Evolutionary conservation across 352 stramenopile genomes (phyloP).

Genomic region (Pythium grandisporangium): DNA sequence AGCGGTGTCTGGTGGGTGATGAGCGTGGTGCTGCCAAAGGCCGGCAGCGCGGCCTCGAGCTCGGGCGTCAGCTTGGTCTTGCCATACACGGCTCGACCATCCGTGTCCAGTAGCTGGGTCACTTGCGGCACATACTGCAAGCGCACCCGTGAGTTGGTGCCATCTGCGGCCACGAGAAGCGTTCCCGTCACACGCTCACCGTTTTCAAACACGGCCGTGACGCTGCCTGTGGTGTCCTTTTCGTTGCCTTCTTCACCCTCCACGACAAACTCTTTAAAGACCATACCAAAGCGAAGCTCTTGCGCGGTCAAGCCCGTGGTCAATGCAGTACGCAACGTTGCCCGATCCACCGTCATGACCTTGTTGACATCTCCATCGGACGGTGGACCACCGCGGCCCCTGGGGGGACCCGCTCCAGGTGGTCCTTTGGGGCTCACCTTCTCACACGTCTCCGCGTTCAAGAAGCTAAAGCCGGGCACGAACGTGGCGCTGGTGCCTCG

Average conservation of each 20-base stretch:
- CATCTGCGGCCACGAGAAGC: slow-evolving; percentile 43
- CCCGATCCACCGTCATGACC: slow-evolving; percentile 15
- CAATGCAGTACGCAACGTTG: slow-evolving; percentile 17
- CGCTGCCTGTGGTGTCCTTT: slow-evolving; percentile 26
- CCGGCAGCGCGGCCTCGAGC: slow-evolving; percentile 21
- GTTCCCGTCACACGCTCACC: slow-evolving; percentile 28
- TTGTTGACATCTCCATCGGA: too few relatives aligned
- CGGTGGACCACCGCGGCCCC: neutral
- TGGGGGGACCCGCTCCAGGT: slow-evolving; percentile 4
- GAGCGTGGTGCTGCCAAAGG: slow-evolving; percentile 24
- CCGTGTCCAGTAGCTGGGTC: slow-evolving; percentile 42
- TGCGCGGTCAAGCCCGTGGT: neutral
- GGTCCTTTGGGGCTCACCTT: neutral
- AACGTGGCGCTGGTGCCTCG: slow-evolving; percentile 41
- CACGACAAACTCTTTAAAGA: slow-evolving; percentile 14
- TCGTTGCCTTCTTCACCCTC: slow-evolving; percentile 38
- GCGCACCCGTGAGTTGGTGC: slow-evolving; percentile 46
- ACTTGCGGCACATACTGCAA: slow-evolving; percentile 38
- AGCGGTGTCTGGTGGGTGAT: slow-evolving; percentile 25
- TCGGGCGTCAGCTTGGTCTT: slow-evolving; percentile 44
- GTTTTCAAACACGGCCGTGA: slow-evolving; percentile 48
- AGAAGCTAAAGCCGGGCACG: slow-evolving; percentile 31
- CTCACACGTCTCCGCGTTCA: slow-evolving; percentile 28
- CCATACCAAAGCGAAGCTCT: slow-evolving; percentile 5
- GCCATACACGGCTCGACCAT: slow-evolving; percentile 57